These are phyloP conservation scores for Alternaria brassicae DNA, from an alignment of 2,329 filamentous ascomycete genomes.

Conservation along the genomic window DNA sequence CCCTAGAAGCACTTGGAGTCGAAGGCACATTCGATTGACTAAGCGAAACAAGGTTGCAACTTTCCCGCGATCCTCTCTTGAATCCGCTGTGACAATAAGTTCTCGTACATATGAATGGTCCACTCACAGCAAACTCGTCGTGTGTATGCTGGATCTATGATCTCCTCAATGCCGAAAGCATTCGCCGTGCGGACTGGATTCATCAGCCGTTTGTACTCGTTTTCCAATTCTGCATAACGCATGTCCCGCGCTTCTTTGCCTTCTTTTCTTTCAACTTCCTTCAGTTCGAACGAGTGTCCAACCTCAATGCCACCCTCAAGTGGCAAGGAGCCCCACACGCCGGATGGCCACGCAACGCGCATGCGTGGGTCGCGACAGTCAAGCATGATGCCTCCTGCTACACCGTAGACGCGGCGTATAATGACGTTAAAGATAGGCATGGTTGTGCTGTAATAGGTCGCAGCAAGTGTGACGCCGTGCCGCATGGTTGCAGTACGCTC, in stretches of 20 bases:
- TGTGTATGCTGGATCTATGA: conserved; percentile 68
- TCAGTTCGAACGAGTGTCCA: conserved; percentile 66
- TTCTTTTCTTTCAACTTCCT: conserved; percentile 59
- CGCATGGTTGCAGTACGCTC: conserved; percentile 70
- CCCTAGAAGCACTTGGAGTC: background rate
- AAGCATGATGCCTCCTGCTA: conserved; percentile 70
- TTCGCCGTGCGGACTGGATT: conserved; percentile 71
- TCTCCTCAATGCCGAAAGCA: conserved; percentile 69
- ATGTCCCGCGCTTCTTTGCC: conserved; percentile 58
- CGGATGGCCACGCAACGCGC: conserved; percentile 69
- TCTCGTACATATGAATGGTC: conserved; percentile 63
- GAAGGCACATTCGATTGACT: background rate
- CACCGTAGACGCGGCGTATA: conserved; percentile 66
- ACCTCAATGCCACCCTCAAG: conserved; percentile 71
- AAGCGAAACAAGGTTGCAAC: conserved; percentile 45
- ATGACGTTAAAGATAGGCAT: conserved; percentile 70
- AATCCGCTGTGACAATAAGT: conserved; percentile 59
- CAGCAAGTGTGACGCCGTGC: conserved; percentile 67
- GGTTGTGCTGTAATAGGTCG: conserved; percentile 68
- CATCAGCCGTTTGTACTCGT: conserved; percentile 68
- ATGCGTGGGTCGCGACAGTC: conserved; percentile 67
- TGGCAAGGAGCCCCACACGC: conserved; percentile 68
- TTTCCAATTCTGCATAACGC: conserved; percentile 64
- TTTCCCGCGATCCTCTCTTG: conserved; percentile 51
- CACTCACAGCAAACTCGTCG: conserved; percentile 63